Conservation (phyloP, 768 basidiomycete genomes). For the Cubamyces sp. region DNA sequence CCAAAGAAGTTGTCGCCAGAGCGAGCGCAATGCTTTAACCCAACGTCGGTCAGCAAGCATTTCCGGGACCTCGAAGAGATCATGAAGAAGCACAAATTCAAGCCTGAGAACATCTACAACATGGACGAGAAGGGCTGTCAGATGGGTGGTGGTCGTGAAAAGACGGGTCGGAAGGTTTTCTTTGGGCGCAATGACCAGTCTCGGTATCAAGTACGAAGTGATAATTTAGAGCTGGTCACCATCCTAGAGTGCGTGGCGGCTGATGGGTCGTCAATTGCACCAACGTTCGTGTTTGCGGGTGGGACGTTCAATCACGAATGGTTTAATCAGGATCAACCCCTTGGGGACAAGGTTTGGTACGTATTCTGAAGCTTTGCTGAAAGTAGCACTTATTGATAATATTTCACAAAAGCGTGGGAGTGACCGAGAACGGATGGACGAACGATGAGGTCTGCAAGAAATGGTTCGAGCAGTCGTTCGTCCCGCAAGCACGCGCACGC, state of each 20-base stretch:
- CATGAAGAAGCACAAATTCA: slow-evolving; percentile 7
- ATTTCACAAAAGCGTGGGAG: slow-evolving; percentile 34
- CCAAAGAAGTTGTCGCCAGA: slow-evolving; percentile 18
- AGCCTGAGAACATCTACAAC: slow-evolving; percentile 19
- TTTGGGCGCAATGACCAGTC: slow-evolving; percentile 24
- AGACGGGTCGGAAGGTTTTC: not conserved
- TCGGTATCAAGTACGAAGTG: slow-evolving; percentile 33
- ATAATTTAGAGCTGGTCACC: slow-evolving; percentile 47
- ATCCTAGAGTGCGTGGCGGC: slow-evolving; percentile 49
- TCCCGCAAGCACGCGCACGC: slow-evolving; percentile 41
- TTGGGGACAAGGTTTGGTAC: not conserved
- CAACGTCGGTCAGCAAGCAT: not conserved
- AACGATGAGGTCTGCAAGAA: slow-evolving; percentile 36
- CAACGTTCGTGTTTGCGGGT: slow-evolving; percentile 43
- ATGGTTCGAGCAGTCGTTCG: slow-evolving; percentile 45
- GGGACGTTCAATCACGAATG: not conserved
- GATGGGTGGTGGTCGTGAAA: slow-evolving; percentile 19
- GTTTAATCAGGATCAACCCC: not conserved
- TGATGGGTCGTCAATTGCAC: slow-evolving; percentile 39
- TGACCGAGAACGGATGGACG: slow-evolving; percentile 48
- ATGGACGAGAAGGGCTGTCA: slow-evolving; percentile 32
- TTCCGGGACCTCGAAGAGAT: slow-evolving; percentile 12
- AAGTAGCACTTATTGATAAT: not conserved
- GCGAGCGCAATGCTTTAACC: not conserved
- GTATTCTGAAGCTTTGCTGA: too few species aligned